Evolutionary conservation across 148 eudicot species (phyloP).

Genomic region (Chenopodium formosanum): DNA sequence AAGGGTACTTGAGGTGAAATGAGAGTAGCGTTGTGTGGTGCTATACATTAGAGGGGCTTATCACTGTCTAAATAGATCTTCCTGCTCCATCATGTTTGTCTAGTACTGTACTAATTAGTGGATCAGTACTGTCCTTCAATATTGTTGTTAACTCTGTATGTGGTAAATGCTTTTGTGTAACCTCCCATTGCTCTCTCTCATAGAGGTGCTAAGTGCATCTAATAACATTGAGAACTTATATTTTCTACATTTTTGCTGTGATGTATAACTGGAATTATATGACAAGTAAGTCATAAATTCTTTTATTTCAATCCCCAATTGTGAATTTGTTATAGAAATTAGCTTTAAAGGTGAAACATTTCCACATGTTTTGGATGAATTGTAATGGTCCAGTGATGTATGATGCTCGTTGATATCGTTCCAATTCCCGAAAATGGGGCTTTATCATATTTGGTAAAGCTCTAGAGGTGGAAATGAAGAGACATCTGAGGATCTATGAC

Average conservation of each 20-base stretch:
- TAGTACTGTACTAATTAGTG: too few species aligned
- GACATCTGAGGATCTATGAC: constrained; percentile 38
- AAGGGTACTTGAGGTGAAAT: too few species aligned
- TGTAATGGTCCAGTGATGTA: constrained; percentile 35
- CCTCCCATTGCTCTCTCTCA: too few species aligned
- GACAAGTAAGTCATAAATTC: not conserved
- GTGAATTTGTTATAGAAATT: not conserved
- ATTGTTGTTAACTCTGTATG: not conserved
- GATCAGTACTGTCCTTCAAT: too few species aligned
- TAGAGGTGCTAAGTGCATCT: not conserved
- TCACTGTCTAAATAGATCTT: too few species aligned
- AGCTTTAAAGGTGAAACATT: not conserved
- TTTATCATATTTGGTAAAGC: constrained; percentile 24
- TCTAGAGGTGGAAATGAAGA: constrained; percentile 33
- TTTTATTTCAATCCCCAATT: not conserved
- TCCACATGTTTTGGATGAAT: not conserved
- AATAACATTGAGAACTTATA: not conserved
- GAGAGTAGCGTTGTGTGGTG: too few species aligned
- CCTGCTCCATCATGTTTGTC: too few species aligned
- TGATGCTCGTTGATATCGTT: constrained; percentile 30
- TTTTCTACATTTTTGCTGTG: not conserved
- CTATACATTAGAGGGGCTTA: too few species aligned
- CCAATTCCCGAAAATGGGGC: constrained; percentile 38
- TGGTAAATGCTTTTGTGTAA: too few species aligned
- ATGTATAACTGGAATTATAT: not conserved